These are phyloP conservation scores for Cytospora paraplurivora DNA, from an alignment of 2,329 filamentous ascomycete genomes.

Conservation along the genomic window DNA sequence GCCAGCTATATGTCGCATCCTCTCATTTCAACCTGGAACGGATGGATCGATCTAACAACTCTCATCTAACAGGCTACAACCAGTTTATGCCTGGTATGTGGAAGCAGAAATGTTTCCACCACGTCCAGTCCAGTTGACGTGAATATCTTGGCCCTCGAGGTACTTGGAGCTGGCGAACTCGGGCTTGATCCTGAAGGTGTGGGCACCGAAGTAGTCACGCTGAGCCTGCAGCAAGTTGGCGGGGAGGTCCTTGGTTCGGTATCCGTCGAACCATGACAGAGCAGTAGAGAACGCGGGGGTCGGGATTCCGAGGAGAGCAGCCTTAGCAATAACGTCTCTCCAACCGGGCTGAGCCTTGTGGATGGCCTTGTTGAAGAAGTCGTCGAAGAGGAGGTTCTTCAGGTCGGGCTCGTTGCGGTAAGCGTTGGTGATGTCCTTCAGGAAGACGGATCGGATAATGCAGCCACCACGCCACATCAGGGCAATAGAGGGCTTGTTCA, in stretches of 20 bases:
- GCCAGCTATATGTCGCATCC: conserved; percentile 20
- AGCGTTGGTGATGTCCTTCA: conserved; percentile 98
- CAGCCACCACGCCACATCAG: conserved; percentile 99
- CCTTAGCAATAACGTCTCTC: conserved; percentile 89
- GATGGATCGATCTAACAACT: conserved; percentile 17
- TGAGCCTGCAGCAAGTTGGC: conserved; percentile 98
- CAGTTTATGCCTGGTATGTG: conserved; percentile 88
- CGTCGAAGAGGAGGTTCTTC: conserved; percentile 97
- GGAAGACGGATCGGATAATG: conserved; percentile 99
- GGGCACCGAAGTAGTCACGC: conserved; percentile 98
- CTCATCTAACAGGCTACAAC: conserved; percentile 23
- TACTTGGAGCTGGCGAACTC: conserved; percentile 77
- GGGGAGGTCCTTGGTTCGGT: conserved; percentile 94
- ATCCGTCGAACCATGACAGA: conserved; percentile 97
- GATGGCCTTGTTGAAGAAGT: conserved; percentile 99
- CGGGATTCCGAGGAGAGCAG: conserved; percentile 91
- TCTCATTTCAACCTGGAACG: conserved; percentile 16
- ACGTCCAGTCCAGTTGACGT: conserved; percentile 99
- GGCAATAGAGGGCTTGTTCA: conserved; percentile 99
- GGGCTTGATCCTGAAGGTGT: conserved; percentile 88
- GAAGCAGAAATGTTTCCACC: conserved; percentile 97
- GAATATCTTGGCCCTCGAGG: conserved; percentile 82
- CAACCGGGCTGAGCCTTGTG: conserved; percentile 92
- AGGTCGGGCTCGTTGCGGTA: conserved; percentile 94
- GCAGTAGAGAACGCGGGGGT: conserved; percentile 96